These are phyloP conservation scores for Neoboletus magnificus DNA, from an alignment of 768 basidiomycete genomes.

Conservation along the genomic window DNA sequence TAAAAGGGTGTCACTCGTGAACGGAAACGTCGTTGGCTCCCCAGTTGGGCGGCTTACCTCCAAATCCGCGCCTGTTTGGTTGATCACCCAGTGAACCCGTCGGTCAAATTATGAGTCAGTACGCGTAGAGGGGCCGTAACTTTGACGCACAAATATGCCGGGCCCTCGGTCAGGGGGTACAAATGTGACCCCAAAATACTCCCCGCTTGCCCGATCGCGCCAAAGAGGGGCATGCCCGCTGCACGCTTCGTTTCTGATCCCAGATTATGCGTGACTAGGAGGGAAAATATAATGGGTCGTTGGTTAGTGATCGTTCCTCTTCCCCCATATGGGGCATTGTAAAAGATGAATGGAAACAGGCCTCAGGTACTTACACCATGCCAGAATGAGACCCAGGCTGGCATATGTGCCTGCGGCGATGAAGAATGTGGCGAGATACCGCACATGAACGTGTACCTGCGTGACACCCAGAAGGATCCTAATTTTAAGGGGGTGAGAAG, in stretches of 20 bases:
- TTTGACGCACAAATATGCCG: conserved; percentile 34
- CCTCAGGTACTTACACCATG: conserved; percentile 41
- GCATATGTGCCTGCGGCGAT: conserved; percentile 46
- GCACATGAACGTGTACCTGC: conserved; percentile 31
- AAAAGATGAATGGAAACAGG: not conserved
- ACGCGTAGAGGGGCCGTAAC: not conserved
- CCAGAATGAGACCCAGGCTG: conserved; percentile 42
- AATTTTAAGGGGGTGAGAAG: not conserved
- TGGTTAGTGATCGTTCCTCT: not conserved
- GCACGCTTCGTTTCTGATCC: conserved; percentile 47
- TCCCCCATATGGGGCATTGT: not conserved
- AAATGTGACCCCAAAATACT: conserved; percentile 41
- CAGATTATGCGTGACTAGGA: conserved; percentile 39
- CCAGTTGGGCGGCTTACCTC: conserved; percentile 4
- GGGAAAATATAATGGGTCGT: not conserved
- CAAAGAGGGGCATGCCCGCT: conserved; percentile 40
- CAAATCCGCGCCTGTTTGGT: conserved; percentile 15
- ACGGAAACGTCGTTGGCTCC: not conserved
- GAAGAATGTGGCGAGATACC: conserved; percentile 46
- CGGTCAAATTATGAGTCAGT: not conserved
- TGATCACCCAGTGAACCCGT: not conserved
- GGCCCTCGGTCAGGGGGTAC: conserved; percentile 40
- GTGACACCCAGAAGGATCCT: conserved; percentile 35
- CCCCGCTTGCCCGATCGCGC: conserved; percentile 42
- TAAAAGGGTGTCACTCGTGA: not conserved